Evolutionary conservation across 345 rosid genomes (phyloP), one percentile per base, ranked within the genome.

Genomic region (Hibiscus mutabilis): DNA sequence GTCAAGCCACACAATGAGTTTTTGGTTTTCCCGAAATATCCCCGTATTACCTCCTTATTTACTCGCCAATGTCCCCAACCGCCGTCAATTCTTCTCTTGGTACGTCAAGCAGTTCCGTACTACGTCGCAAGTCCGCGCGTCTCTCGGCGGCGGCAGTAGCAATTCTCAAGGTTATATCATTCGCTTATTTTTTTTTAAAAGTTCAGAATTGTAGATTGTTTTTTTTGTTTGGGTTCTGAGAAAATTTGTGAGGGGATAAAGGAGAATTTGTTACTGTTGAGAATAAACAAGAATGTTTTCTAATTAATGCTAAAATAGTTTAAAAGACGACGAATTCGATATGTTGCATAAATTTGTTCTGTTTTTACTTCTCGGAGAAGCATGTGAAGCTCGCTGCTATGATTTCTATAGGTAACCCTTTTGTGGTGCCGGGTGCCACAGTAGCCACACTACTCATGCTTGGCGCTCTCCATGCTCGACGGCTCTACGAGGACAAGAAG

Each of bases 391-490:
- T 25, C 5, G 68, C 53, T 78, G 56, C 8, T 16, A 2, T 76
- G 35, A 10, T 65, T 1, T 49, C 35, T 79, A 71, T 78, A 91
- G 99, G 97, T 65, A 90, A 84, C 73, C 71, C 73, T 58, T 87
- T 86, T 79, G 78, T 92, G 74, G 60, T 95, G 69, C 96, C 99
- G 3, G 96, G 97, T 62, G 99, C 99, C 42, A 95, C 97, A 15
- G 82, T 83, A 29, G 97, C 99, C 47, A 90, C 97, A 66, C 74
- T 95, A 3, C 91, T 95, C 73, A 95, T 95, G 99, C 96, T 95
- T 59, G 97, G 97, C 46, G 96, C 85, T 46, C 99, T 95, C 71
- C 99, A 95, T 65, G 97, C 91, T 49, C 97, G 97, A 22, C 88
- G 99, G 11, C 84, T 95, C 31, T 95, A 95, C 60, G 87, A 84